A percentile compares a stretch with the other conserved stretches of the same genome.
These are phyloP conservation scores for Pythium rishiriense DNA, from an alignment of 352 stramenopile species.

Conservation along the genomic window DNA sequence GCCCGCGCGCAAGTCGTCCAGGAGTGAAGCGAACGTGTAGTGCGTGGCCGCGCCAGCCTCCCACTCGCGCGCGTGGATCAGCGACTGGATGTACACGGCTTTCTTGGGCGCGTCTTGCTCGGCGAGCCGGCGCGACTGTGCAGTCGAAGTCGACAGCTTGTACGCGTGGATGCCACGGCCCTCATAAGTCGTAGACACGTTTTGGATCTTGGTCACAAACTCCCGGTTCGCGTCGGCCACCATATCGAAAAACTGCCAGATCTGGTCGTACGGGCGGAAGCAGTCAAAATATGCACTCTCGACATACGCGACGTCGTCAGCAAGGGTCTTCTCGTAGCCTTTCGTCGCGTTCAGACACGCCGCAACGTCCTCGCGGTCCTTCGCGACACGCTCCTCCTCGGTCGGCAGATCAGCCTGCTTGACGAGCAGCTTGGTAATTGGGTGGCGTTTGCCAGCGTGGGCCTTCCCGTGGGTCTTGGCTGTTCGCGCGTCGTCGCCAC, in stretches of 20 bases:
- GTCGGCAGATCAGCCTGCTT: slow-evolving; percentile 15
- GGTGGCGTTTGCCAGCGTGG: background rate
- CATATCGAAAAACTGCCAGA: slow-evolving; percentile 63
- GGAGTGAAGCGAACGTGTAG: slow-evolving; percentile 26
- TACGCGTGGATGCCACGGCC: slow-evolving; percentile 57
- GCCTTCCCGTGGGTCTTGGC: slow-evolving; percentile 3
- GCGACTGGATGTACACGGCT: slow-evolving; percentile 57
- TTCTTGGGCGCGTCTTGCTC: slow-evolving; percentile 31
- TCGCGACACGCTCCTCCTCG: slow-evolving; percentile 31
- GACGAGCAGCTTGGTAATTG: slow-evolving; percentile 26
- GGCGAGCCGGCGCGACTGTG: background rate
- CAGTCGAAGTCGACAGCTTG: slow-evolving; percentile 45
- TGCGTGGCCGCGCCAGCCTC: slow-evolving; percentile 24
- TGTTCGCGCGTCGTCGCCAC: too few species aligned
- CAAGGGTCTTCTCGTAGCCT: slow-evolving; percentile 44
- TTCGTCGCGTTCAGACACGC: slow-evolving; percentile 49
- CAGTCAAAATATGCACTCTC: slow-evolving; percentile 71
- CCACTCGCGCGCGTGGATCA: slow-evolving; percentile 54
- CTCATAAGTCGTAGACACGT: slow-evolving; percentile 56
- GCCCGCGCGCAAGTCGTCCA: slow-evolving; percentile 21
- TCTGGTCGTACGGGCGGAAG: slow-evolving; percentile 60
- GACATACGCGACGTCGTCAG: slow-evolving; percentile 28
- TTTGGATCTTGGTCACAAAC: slow-evolving; percentile 55
- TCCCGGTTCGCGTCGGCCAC: slow-evolving; percentile 42
- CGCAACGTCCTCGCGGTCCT: slow-evolving; percentile 46